Evolutionary conservation across 75 land plant species (phyloP), one percentile per base, ranked within the genome.

Genomic region (Cunninghamia lanceolata): DNA sequence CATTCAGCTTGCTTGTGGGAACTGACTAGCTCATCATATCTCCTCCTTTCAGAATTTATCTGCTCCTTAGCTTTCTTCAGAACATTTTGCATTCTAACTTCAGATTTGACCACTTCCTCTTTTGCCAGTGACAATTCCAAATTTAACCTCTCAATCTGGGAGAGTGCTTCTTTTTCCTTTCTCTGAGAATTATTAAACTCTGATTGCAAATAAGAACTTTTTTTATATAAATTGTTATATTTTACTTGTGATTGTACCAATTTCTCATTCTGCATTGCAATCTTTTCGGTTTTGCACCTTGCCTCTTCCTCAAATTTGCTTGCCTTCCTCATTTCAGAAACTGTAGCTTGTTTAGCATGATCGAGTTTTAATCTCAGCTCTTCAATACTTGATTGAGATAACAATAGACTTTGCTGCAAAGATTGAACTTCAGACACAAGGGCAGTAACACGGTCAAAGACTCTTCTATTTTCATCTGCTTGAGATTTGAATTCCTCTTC

Each of bases 31-130:
- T 80, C 82, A 19, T 50, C 78, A 63, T 38, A 35, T 46, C 46
- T 87, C 79, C 88, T 63, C 87, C 71, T 85, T 76, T 87, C 88
- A 10, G 59, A 70, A 73, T 86, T 88, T 46, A 88, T 19, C 84
- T 87, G 89, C 40, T 87, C 89, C 74, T 86, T 78, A 11, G 47
- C 50, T 59, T 88, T 85, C 40, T 87, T 86, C 47, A 88, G 52
- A 21, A 56, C 70, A 46, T 88, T 86, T 78, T 88, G 89, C 47
- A 87, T 17, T 25, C 89, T 78, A 15, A 88, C 85, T 52, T 88
- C 89, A 43, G 85, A 88, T 38, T 88, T 88, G 32, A 87, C 84
- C 43, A 88, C 89, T 85, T 88, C 89, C 89, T 88, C 89, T 82
- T 88, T 88, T 66, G 89, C 89, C 53, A 88, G 30, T 81, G n/a